Percentiles rank a stretch among this genome's conserved stretches.
These are phyloP conservation scores for Aspergillus sp. DNA, from an alignment of 2,329 filamentous ascomycete genomes.

Conservation along the genomic window DNA sequence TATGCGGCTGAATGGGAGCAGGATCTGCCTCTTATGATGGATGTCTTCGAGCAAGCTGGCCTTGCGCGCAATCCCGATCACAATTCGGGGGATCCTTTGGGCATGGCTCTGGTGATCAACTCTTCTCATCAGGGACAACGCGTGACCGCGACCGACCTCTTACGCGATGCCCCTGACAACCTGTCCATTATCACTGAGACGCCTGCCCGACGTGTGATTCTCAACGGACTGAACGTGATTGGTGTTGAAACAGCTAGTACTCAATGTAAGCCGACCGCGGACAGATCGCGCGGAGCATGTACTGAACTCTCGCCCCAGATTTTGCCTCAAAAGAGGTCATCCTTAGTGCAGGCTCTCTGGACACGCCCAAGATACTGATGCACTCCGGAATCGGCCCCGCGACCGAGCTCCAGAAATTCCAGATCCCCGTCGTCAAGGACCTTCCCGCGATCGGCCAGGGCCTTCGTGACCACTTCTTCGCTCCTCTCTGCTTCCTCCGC, in stretches of 20 bases:
- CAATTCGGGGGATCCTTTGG: constrained; percentile 59
- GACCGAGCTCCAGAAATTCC: constrained; percentile 38
- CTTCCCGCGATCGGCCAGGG: constrained; percentile 44
- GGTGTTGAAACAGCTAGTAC: constrained; percentile 46
- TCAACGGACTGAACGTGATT: constrained; percentile 45
- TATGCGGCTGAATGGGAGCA: constrained; percentile 51
- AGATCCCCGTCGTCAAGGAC: constrained; percentile 41
- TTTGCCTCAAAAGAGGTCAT: constrained; percentile 40
- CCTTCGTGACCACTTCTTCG: constrained; percentile 44
- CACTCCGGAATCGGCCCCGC: constrained; percentile 49
- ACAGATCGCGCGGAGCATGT: background rate
- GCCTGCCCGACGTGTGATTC: constrained; percentile 47
- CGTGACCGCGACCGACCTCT: constrained; percentile 52
- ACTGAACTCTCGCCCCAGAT: constrained; percentile 14
- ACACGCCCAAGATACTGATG: constrained; percentile 44
- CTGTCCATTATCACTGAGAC: constrained; percentile 52
- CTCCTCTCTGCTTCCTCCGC: constrained; percentile 34
- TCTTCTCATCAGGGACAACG: constrained; percentile 50
- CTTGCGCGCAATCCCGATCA: constrained; percentile 53
- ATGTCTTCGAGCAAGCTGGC: constrained; percentile 50
- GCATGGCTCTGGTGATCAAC: constrained; percentile 51
- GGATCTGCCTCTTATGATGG: constrained; percentile 46
- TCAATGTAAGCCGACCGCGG: constrained; percentile 31
- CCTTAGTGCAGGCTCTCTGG: constrained; percentile 38
- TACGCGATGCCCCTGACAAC: constrained; percentile 47